Base-by-base conservation (phyloP, 176 grass and related monocot genomes). In the Guadua angustifolia region DNA sequence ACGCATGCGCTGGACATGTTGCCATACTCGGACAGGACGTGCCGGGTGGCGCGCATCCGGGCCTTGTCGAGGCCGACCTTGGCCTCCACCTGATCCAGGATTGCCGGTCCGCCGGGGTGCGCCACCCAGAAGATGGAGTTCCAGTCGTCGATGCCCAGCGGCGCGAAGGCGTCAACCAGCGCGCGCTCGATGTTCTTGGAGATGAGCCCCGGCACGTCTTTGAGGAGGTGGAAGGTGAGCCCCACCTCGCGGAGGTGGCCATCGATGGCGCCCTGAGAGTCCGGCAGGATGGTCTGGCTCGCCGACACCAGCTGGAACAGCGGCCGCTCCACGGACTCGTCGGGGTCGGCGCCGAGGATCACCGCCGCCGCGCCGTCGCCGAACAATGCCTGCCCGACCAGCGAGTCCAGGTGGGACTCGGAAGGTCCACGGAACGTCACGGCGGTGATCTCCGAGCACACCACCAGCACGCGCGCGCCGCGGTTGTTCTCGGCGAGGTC, bases 401-500 rank as follows among this genome's bases (percentile, higher is more conserved):
- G 75, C 40, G 88, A 94, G 80, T 94, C 95, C 5, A 97, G 90
- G 87, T 97, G 95, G 0, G 92, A 86, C 66, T 98, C 95, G 0
- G 85, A 88, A 0, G 95, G 95, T 0, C 95, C 95, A 0, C 92
- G 90, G 88, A 98, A 98, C 24, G 95, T 98, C 22, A 98, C 90
- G 1, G 91, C 92, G 1, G 95, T 98, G 88, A 98, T 93, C 91
- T 98, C 95, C 2, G 90, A 95, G 89, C 95, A 98, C 4, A 98
- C 91, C 0, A 91, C 91, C 3, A 98, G 81, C 24, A 98, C 95
- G 0, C 95, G 44, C 2, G 95, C 92, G 6, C 92, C 89, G n/a
- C 89, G 90, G 84, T 98, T 98, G 87, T 98, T 98, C 89, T 98
- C 95, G 1, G 92, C 89, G 25, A 98, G 95, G 85, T 95, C 95